Evolutionary conservation across 2,329 filamentous ascomycete species (phyloP), one percentile per base, ranked within the genome.

Genomic region (Kalmusia sp.): DNA sequence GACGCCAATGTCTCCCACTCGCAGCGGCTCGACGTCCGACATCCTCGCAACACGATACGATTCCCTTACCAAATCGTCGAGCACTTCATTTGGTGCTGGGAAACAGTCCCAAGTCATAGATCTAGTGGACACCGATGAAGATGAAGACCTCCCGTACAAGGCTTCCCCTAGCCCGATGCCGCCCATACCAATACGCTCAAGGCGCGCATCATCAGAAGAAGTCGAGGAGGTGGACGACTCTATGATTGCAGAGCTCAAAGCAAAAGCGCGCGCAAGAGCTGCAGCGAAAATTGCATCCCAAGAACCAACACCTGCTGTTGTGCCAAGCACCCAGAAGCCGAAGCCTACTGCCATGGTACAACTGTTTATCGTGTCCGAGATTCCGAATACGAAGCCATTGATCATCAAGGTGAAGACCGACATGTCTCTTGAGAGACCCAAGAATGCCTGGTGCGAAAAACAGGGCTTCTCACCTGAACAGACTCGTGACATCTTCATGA

Each of bases 361-460:
- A 51, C 83, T 93, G 21, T 77, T 92, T 27, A 84, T 97, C 57
- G 83, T 81, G 0, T 91, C 92, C 0, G 74, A 79, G 2, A 82
- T 97, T 5, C 79, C 83, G 1, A 79, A 80, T 38, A 84, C 89
- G 0, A 82, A 77, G 21, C 75, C 84, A 7, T 69, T 92, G 25
- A 77, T 91, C 31, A 82, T 90, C 46, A 86, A 82, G 44, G 84
- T 90, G 33, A 86, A 85, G 62, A 80, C 91, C 54, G 84, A 84
- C 28, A 89, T 91, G 65, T 79, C 83, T 2, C 77, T 97, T 5
- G 82, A 84, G 55, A 78, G 89, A 51, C 84, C 93, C 5, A 84
- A 87, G 35, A 71, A 84, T 31, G 84, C 84, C 11, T 97, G 92
- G 90, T 85, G 89, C 62, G 75, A 79, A 11, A 80, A 81, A 49